Conservation (phyloP, 306 rosid genomes). For the Dryas octopetala region DNA sequence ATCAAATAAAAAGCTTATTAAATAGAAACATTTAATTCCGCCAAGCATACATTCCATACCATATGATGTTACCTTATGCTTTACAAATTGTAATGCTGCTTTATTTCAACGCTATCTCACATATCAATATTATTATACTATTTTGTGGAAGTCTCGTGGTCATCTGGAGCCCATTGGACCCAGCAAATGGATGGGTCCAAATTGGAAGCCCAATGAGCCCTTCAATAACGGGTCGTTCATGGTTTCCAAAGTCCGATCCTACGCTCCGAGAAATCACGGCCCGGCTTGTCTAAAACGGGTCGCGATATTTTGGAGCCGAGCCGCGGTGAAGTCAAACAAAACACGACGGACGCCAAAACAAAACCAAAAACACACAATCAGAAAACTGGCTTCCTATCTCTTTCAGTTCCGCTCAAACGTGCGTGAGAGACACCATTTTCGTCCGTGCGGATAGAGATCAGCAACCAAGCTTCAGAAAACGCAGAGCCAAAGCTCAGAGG, state of each 20-base stretch:
- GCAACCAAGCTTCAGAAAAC: no score
- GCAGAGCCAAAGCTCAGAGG: neutral
- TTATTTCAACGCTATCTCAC: neutral
- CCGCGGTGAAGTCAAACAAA: neutral
- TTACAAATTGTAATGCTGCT: neutral
- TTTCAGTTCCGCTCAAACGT: conserved; percentile 29
- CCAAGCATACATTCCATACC: no score
- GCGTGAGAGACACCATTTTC: conserved; percentile 15
- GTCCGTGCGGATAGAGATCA: conserved; percentile 5
- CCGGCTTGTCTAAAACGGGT: conserved; percentile 12
- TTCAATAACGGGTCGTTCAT: no score
- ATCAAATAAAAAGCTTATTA: no score
- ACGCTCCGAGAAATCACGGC: neutral
- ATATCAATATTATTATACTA: neutral
- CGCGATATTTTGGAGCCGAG: conserved; percentile 6
- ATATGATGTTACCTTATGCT: neutral
- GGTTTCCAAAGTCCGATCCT: neutral
- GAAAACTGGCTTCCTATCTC: conserved; percentile 1
- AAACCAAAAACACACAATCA: conserved; percentile 15
- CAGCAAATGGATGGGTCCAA: neutral
- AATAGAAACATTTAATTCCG: no score
- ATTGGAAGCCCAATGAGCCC: conserved; percentile 12
- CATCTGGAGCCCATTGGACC: neutral
- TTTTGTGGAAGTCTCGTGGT: neutral
- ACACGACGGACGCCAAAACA: conserved; percentile 30